Evolutionary conservation across 2,329 filamentous ascomycete species (phyloP).

Genomic region (Alternaria arbusti): DNA sequence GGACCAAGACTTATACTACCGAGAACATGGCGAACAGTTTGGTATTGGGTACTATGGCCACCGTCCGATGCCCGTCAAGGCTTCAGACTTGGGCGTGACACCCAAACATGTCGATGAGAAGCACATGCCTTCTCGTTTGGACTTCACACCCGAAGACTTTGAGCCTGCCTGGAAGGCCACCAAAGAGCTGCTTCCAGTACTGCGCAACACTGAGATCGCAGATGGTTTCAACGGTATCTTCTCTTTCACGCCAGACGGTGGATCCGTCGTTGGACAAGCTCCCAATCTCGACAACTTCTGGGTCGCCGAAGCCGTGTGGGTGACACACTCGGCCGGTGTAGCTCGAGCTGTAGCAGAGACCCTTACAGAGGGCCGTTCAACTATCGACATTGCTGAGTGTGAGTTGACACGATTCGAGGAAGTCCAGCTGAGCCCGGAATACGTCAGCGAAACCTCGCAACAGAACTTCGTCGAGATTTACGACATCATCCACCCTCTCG

Average conservation of each 20-base stretch:
- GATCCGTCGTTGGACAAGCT: conserved; percentile 64
- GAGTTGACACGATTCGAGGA: conserved; percentile 68
- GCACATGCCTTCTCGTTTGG: conserved; percentile 68
- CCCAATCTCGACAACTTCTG: conserved; percentile 67
- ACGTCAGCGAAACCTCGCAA: conserved; percentile 64
- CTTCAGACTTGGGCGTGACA: conserved; percentile 61
- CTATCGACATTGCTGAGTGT: conserved; percentile 65
- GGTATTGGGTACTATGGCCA: conserved; percentile 72
- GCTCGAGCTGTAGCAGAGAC: conserved; percentile 66
- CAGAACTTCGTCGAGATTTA: conserved; percentile 71
- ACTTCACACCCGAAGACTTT: conserved; percentile 67
- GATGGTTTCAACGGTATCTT: conserved; percentile 71
- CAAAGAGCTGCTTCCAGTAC: conserved; percentile 60
- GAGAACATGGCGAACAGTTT: conserved; percentile 67
- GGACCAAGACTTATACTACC: conserved; percentile 69
- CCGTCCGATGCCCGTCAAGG: conserved; percentile 65
- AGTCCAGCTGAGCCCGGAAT: conserved; percentile 62
- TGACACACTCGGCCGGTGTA: conserved; percentile 69
- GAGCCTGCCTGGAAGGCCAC: conserved; percentile 65
- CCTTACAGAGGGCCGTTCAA: conserved; percentile 62
- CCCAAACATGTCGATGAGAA: conserved; percentile 62
- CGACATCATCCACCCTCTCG: conserved; percentile 67
- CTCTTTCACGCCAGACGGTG: conserved; percentile 70
- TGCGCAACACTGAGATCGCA: conserved; percentile 59
- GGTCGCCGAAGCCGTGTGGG: conserved; percentile 71